Base-by-base conservation (phyloP, 2,329 filamentous ascomycete genomes). In the Venturia oleaginea region DNA sequence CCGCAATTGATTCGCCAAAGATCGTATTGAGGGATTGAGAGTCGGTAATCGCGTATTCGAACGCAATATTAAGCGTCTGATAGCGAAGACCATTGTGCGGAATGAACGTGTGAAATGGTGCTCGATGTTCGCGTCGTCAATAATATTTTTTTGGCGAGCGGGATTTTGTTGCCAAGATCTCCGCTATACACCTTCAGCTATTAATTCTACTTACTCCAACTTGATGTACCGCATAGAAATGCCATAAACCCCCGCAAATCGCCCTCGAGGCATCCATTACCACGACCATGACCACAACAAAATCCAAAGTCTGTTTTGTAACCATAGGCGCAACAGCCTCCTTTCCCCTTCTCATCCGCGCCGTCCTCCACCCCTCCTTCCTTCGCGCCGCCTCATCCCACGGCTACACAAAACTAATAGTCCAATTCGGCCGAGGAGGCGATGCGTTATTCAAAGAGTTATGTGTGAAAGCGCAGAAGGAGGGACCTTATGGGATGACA, bases 261-360 rank as follows among this genome's bases (percentile, higher is more conserved):
- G 59, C 59, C 59, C 19, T 60, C 34, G n/a, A 40, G 40, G 59
- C 27, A 24, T 8, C 34, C 34, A 40, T 10, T 1, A 40, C 11
- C 13, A 34, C 34, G 32, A 59, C n/a, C 5, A 55, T 34, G 34
- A 32, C 59, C 30, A 17, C 34, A 8, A 38, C 7, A 19, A 65
- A 34, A 13, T 66, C 59, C 19, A 70, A 69, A 38, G 80, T 79
- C 67, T 94, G 90, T 73, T 90, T 99, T 68, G 88, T 97, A 64
- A 97, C 94, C 0, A 89, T 96, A 37, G 94, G 94, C 65, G 93
- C 94, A 6, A 99, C 93, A 0, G 92, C 92, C 19, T 84, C 88
- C 24, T 99, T 99, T 76, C 80, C 83, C 62, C 76, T 81, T 7
- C 83, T 99, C 2, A 83, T 96, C 64, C 54, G 84, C 87, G 38